Percentiles rank a stretch among this genome's conserved stretches.
Conservation (phyloP, 352 stramenopile genomes). For the Phytophthora parvispora region DNA sequence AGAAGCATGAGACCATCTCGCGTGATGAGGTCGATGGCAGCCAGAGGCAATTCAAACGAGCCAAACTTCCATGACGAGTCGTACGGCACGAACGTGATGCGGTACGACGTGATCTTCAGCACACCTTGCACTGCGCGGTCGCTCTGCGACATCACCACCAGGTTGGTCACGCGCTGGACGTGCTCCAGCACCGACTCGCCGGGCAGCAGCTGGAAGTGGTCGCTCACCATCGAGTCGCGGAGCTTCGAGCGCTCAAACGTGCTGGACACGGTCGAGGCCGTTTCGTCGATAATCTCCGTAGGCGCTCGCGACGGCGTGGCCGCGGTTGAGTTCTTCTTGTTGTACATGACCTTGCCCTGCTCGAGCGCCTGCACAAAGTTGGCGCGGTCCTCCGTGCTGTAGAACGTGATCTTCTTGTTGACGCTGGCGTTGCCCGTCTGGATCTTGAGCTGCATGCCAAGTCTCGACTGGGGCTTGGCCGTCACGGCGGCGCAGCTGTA, state of each 20-base stretch:
- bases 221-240: conserved; percentile 72
- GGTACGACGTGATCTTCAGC: conserved; percentile 87
- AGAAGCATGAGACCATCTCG: conserved; percentile 85
- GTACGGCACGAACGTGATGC: conserved; percentile 88
- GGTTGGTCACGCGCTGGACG: conserved; percentile 87
- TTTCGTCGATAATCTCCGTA: conserved; percentile 42
- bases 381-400: conserved; percentile 81
- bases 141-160: conserved; percentile 87
- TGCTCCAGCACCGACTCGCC: conserved; percentile 83
- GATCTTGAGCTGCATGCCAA: conserved; percentile 90
- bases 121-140: conserved; percentile 88
- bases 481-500: conserved; percentile 86
- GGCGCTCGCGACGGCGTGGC: conserved; percentile 21
- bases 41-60: conserved; percentile 86
- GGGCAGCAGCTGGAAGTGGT: conserved; percentile 66
- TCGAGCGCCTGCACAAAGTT: conserved; percentile 88
- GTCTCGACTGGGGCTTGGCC: conserved; percentile 75
- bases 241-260: conserved; percentile 52
- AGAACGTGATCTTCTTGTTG: conserved; percentile 90
- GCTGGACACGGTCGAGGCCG: conserved; percentile 37
- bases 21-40: conserved; percentile 82
- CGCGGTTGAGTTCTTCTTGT: conserved; percentile 46
- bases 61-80: conserved; percentile 88
- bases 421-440: conserved; percentile 78
- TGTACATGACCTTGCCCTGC: conserved; percentile 88